Evolutionary conservation across 768 basidiomycete genomes (phyloP), one percentile per base, ranked within the genome.

Genomic region (Hirschioporus abietinus): DNA sequence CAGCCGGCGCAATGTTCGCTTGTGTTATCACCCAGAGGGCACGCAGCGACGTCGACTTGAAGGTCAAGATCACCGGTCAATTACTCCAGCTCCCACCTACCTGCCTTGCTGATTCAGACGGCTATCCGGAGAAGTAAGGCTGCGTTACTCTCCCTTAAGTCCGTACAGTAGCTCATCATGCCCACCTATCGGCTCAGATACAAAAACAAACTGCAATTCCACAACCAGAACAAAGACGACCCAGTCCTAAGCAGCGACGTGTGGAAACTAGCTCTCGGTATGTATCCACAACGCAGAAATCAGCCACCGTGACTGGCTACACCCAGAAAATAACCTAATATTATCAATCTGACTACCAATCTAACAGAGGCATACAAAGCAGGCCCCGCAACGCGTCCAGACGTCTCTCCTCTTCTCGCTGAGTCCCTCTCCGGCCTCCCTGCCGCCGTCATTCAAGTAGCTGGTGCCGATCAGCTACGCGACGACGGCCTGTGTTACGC

Each of bases 401-500:
- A 70, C 0, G 35, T 72, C 36, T 68, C 71, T 1, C 71, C 74
- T 15, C 66, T 75, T 1, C 67, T 75, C 1, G 67, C 66, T 20
- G 30, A 65, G 20, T 68, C 71, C 10, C 72, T 71, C 66, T 60
- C 42, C 17, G 70, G 68, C 6, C 66, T 76, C 12, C 68, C 75
- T 0, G 71, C 71, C 6, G 66, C 69, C 24, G 73, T 69, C 64
- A 66, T 76, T 18, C 75, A 75, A 57, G 67, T 72, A n/a, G 57
- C 63, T 42, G 74, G 72, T 1, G 35, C 67, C 20, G 75, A 77
- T 60, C 69, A 71, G 6, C 52, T 75, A 36, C 69, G 75, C 25
- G 76, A 77, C 63, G 76, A 77, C 34, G 75, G 69, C 0, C 30
- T 73, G 15, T 62, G 74, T 7, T 76, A 75, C 65, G 75, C 70